A percentile compares a stretch with the other conserved stretches of the same genome.
Conservation (phyloP, 257 asterid species). For the Nicotiana sylvestris region DNA sequence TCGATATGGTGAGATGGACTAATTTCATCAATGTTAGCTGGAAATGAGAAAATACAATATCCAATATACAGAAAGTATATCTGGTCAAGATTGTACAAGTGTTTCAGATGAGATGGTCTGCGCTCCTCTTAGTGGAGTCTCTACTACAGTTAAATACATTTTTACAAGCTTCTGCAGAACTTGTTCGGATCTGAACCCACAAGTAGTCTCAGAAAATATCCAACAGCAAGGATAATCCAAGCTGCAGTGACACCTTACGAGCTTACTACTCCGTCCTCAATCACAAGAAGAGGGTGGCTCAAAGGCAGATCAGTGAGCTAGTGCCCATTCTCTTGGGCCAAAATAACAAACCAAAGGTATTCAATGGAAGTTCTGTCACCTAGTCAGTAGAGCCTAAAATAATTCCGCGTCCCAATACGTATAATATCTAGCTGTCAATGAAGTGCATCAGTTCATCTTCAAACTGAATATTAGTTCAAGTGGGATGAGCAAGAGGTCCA, state of each 20-base stretch:
- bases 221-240: not conserved
- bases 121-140: not conserved
- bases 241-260: not conserved
- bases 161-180: not conserved
- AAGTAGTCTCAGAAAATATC: not conserved
- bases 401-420: not conserved
- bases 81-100: not conserved
- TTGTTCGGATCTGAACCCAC: not conserved
- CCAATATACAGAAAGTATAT: not conserved
- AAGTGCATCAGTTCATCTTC: constrained; percentile 8
- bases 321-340: not conserved
- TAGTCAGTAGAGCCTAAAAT: not conserved
- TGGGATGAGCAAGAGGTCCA: not conserved
- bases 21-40: not conserved
- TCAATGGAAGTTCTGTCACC: not conserved
- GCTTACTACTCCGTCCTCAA: not conserved
- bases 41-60: not conserved
- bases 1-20: not conserved
- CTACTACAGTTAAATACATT: not conserved
- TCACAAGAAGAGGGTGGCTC: not conserved
- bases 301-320: not conserved
- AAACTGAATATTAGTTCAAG: constrained; percentile 1
- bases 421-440: not conserved
- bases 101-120: not conserved
- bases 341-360: not conserved